A percentile compares a stretch with the other conserved stretches of the same genome.
Evolutionary conservation across 2,329 filamentous ascomycete species (phyloP).

Genomic region (Diplodia seriata): DNA sequence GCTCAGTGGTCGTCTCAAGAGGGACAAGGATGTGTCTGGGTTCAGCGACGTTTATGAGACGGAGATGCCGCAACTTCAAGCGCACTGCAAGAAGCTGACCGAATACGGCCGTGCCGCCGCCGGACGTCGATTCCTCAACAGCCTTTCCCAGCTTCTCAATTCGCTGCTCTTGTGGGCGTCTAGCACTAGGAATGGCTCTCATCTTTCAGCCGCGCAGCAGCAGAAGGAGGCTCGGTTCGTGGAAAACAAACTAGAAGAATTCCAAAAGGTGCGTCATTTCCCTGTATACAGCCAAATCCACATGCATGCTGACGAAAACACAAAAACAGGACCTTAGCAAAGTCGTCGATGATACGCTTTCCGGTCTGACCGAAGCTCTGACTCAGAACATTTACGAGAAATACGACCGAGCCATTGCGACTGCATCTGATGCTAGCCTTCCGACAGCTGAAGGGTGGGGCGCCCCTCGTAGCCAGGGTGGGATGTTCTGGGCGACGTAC

Average conservation of each 20-base stretch:
- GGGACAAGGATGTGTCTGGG: slow-evolving; percentile 60
- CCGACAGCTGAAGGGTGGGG: slow-evolving; percentile 48
- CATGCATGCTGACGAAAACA: neutral
- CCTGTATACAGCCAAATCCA: neutral
- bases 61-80: slow-evolving; percentile 64
- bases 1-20: slow-evolving; percentile 61
- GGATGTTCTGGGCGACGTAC: slow-evolving; percentile 61
- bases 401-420: slow-evolving; percentile 49
- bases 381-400: slow-evolving; percentile 56
- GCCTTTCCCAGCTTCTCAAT: slow-evolving; percentile 58
- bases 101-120: slow-evolving; percentile 55
- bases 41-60: slow-evolving; percentile 63
- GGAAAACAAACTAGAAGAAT: slow-evolving; percentile 47
- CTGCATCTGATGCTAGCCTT: slow-evolving; percentile 49
- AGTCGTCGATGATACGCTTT: slow-evolving; percentile 49
- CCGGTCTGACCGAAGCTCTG: slow-evolving; percentile 51
- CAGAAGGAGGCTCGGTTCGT: slow-evolving; percentile 51
- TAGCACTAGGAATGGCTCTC: slow-evolving; percentile 51
- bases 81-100: slow-evolving; percentile 66
- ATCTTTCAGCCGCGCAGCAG: slow-evolving; percentile 52
- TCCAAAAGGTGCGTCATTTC: slow-evolving; percentile 46
- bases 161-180: slow-evolving; percentile 61
- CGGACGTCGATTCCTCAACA: slow-evolving; percentile 60
- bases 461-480: slow-evolving; percentile 51
- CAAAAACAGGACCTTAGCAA: slow-evolving; percentile 47